Conservation (phyloP, 306 rosid genomes). For the Alnus rubra region DNA sequence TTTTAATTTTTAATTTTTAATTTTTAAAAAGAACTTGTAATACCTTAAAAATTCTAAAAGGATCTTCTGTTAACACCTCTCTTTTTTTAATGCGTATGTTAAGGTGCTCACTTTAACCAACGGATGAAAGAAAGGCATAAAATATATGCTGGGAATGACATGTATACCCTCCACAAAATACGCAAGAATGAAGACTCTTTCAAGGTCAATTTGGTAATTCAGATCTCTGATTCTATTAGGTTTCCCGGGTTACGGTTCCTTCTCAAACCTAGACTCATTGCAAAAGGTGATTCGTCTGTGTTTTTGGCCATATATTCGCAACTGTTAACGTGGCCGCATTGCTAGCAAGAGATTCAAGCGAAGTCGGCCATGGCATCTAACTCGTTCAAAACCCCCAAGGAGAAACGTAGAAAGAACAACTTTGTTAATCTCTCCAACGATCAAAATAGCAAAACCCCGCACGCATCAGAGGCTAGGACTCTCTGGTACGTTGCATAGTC, state of each 20-base stretch:
- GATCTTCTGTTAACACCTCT: no score
- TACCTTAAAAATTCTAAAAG: no score
- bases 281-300: neutral
- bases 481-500: neutral
- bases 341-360: conserved; percentile 3
- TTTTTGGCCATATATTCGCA: conserved; percentile 34
- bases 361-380: conserved; percentile 22
- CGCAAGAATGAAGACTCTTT: neutral
- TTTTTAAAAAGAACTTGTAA: no score
- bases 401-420: conserved; percentile 7
- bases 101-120: no score
- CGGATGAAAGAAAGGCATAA: neutral
- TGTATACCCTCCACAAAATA: neutral
- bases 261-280: neutral
- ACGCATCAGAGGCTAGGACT: neutral
- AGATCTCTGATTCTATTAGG: neutral
- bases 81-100: no score
- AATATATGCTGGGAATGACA: neutral
- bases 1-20: no score
- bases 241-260: neutral
- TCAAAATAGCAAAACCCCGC: neutral
- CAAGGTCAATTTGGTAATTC: neutral
- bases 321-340: conserved; percentile 44
- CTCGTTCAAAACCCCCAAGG: neutral
- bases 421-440: neutral